Base-by-base conservation (phyloP, 805 yeast species). In the Yarrowia sp. region DNA sequence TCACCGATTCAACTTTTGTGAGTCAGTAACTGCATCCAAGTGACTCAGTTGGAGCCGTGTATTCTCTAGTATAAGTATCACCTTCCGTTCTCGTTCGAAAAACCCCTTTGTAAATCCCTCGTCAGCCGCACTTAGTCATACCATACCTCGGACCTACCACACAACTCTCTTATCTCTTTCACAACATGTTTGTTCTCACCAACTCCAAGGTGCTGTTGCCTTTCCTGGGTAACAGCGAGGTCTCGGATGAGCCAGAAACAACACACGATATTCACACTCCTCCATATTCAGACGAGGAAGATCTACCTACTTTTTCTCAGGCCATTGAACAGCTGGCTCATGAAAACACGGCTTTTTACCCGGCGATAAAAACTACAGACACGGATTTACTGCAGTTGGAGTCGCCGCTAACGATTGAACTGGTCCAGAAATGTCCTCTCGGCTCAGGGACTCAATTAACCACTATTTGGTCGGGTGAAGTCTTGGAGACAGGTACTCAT, bases 361-460 rank as follows among this genome's bases (percentile, higher is more conserved):
- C 61, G 6, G 61, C 28, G n/a, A 55, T 55, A 9, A 55, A 55
- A 33, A 55, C 61, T 8, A 28, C 61, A n/a, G 47, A 55, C 47
- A 41, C 61, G 8, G 61, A 41, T 28, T 28, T 55, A 18, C 38
- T 55, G 15, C 61, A 55, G 6, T 31, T 55, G 14, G 47, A 38
- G 17, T 45, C 39, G 10, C 61, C 61, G n/a, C 31, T 55, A 15
- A 11, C 15, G 3, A 17, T 55, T 28, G 61, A 55, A 10, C 47
- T 55, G 11, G 47, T 55, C 31, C 61, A 55, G 15, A 55, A 55
- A 32, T 31, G 22, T 17, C 61, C 61, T 7, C 33, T 55, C 8
- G 61, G 61, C 4, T 55, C 61, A 4, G 35, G 18, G 5, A 38
- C 44, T 3, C 45, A 55, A 10, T 31, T 28, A 14, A 39, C 61